Percentiles rank a stretch among this genome's conserved stretches.
These are phyloP conservation scores for Durio zibethinus DNA, from an alignment of 345 rosid species.

Conservation along the genomic window DNA sequence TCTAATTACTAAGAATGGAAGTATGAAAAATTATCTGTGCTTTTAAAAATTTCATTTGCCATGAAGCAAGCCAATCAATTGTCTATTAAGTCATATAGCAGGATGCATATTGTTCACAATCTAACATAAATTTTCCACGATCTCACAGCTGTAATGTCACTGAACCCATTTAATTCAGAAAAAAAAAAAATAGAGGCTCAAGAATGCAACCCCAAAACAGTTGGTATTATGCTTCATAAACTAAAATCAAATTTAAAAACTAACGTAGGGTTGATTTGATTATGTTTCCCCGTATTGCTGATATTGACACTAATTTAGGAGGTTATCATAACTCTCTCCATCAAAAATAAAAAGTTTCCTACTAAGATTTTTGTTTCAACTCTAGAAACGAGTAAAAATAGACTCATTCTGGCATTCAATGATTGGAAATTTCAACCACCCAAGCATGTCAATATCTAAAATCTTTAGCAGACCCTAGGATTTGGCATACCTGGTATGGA, in stretches of 20 bases:
- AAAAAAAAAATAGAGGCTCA: background rate
- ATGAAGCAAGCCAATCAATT: too few species aligned
- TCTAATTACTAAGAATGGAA: background rate
- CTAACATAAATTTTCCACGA: too few species aligned
- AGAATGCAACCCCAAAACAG: background rate
- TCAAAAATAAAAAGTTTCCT: background rate
- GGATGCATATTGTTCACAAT: too few species aligned
- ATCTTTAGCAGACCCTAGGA: background rate
- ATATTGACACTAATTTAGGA: background rate
- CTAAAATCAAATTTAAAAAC: background rate
- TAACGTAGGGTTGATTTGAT: background rate
- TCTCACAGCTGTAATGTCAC: too few species aligned
- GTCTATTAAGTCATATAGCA: too few species aligned
- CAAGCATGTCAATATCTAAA: background rate
- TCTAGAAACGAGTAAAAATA: too few species aligned
- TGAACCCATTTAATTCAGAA: background rate
- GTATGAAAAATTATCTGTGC: background rate
- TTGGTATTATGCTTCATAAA: background rate
- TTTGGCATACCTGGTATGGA: slow-evolving; percentile 73
- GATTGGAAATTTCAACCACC: background rate
- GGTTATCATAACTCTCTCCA: background rate
- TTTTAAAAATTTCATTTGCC: too few species aligned
- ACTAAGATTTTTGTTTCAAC: too few species aligned
- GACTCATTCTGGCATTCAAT: background rate
- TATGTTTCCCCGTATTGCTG: background rate